A percentile compares a stretch with the other conserved stretches of the same genome.
Evolutionary conservation across 768 basidiomycete genomes (phyloP).

Genomic region (Calvatia gigantea): DNA sequence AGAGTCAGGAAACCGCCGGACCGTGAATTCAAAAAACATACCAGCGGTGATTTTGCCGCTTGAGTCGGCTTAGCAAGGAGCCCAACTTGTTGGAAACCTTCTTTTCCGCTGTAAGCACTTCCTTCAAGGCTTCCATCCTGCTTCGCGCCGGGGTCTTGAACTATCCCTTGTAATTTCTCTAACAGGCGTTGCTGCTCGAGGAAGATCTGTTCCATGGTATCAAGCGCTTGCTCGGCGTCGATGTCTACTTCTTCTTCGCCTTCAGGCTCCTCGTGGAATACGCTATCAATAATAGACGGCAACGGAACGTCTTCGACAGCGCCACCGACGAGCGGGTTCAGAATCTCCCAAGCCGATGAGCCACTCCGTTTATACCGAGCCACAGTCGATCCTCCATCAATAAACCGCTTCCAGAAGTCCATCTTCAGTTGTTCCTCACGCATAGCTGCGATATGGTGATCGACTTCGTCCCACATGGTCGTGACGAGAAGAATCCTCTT

Average conservation of each 20-base stretch:
- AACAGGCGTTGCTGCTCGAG: constrained; percentile 3
- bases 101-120: constrained; percentile 6
- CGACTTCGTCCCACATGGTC: constrained; percentile 12
- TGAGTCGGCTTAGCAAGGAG: neutral
- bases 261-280: constrained; percentile 9
- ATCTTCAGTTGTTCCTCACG: constrained; percentile 4
- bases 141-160: neutral
- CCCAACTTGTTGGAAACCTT: constrained; percentile 8
- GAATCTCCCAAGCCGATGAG: constrained; percentile 4
- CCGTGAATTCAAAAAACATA: neutral
- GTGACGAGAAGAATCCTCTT: constrained; percentile 6
- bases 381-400: constrained; percentile 6
- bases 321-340: constrained; percentile 3
- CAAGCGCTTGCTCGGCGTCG: constrained; percentile 4
- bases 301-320: neutral
- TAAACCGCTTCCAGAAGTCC: constrained; percentile 9
- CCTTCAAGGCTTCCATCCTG: neutral
- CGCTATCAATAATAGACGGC: constrained; percentile 1
- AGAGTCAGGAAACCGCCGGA: neutral
- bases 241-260: constrained; percentile 7
- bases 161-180: constrained; percentile 2
- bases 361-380: constrained; percentile 1
- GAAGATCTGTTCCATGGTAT: constrained; percentile 9
- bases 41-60: constrained; percentile 7
- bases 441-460: neutral